phyloP scores from a whole-genome alignment of 805 yeast species.

The Pichia deserticola region DNA sequence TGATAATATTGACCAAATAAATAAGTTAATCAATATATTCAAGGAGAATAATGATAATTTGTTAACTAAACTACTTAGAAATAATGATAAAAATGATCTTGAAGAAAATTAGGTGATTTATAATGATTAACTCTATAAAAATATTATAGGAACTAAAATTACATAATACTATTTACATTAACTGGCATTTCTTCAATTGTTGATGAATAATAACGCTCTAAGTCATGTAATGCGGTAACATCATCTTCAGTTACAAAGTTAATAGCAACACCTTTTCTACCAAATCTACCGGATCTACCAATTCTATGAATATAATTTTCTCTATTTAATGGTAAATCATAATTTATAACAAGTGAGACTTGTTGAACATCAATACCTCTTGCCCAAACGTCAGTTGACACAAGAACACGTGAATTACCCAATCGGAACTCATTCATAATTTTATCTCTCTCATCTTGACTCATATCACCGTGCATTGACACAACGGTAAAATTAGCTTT shows the following conservation, averaged over 20 bases:
- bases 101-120: too few relatives aligned
- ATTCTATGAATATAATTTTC: constrained; percentile 96
- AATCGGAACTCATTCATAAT: constrained; percentile 95
- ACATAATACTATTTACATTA: constrained; percentile 21
- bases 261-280: constrained; percentile 97
- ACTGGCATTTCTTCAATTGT: constrained; percentile 91
- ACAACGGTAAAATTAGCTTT: constrained; percentile 84
- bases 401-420: constrained; percentile 87
- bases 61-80: neutral
- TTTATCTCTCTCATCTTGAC: constrained; percentile 87
- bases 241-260: constrained; percentile 85
- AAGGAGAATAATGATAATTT: constrained; percentile 5
- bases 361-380: constrained; percentile 98
- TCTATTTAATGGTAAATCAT: constrained; percentile 82
- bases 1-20: neutral
- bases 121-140: neutral
- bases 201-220: constrained; percentile 84
- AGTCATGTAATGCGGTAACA: constrained; percentile 65
- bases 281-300: constrained; percentile 98
- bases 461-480: constrained; percentile 94
- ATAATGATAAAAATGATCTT: neutral
- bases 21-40: neutral
- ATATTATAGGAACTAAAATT: neutral
- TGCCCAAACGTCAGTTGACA: constrained; percentile 93
- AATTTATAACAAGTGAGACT: constrained; percentile 89